Evolutionary conservation across 225 moss, liverwort and hornwort genomes (phyloP), one percentile per base, ranked within the genome.

Genomic region (Lunularia cruciata): DNA sequence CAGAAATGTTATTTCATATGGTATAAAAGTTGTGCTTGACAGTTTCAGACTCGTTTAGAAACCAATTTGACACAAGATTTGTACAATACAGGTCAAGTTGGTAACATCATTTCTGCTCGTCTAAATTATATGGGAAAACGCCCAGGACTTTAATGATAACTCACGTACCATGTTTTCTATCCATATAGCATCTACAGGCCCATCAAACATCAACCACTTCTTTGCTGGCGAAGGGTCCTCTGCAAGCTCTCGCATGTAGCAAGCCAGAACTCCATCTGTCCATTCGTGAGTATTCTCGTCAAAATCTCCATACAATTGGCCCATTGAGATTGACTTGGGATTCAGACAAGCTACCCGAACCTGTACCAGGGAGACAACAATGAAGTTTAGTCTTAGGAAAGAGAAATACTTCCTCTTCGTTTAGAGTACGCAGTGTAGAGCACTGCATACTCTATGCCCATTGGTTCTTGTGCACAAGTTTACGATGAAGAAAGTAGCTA

Each of bases 161-260:
- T 35, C 51, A 74, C 47, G 28, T 78, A 90, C 93, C 93, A 93
- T 93, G 45, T 93, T 90, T 59, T 93, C 93, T 65, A 93, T 90
- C 93, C 93, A 93, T 28, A 93, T 86, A 45, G 93, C 90, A 83
- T 94, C 93, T 19, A 94, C 77, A 10, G 90, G 93, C 45, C 93
- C 93, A 79, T 90, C 90, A 84, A 94, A 90, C 83, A 90, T 90
- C n/a, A 94, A 60, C 90, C 90, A 94, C 13, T 94, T 94, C 73
- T 90, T 88, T 31, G 85, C 67, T 0, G 79, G 47, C 1, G 83
- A 74, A 0, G 73, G 63, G 53, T 94, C 93, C 53, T 87, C 90
- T 26, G 77, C 93, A 14, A 88, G 78, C 48, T 94, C 88, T 22
- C 90, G 75, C 90, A 94, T 90, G 5, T 90, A 94, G 69, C 90